These are phyloP conservation scores for Hyphochytrium catenoides DNA, from an alignment of 352 stramenopile species.

Conservation along the genomic window DNA sequence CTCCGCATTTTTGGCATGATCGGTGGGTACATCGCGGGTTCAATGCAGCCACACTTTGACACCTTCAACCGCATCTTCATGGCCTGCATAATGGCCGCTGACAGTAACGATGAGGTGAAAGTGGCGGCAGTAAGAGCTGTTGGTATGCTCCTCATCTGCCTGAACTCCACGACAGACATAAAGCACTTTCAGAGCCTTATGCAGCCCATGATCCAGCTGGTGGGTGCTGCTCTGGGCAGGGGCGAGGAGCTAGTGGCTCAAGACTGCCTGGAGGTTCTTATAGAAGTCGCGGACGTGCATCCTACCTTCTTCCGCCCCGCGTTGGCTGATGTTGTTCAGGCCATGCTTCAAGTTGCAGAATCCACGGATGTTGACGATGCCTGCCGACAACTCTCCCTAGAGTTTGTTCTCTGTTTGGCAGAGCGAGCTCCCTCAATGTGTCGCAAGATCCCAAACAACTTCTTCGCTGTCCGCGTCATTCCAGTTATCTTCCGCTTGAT, in stretches of 20 bases:
- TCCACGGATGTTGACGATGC: constrained; percentile 15
- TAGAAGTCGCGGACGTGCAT: constrained; percentile 44
- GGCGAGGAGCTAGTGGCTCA: constrained; percentile 37
- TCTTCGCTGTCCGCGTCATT: constrained; percentile 37
- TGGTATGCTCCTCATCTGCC: constrained; percentile 38
- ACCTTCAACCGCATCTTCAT: constrained; percentile 22
- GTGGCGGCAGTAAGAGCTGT: constrained; percentile 33
- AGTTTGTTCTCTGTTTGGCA: constrained; percentile 46
- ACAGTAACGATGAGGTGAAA: constrained; percentile 39
- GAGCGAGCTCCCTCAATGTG: constrained; percentile 33
- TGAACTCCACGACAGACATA: constrained; percentile 28
- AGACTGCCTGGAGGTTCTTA: constrained; percentile 48
- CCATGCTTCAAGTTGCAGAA: constrained; percentile 41
- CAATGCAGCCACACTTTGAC: constrained; percentile 14
- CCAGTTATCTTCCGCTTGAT: constrained; percentile 56
- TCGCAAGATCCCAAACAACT: constrained; percentile 37
- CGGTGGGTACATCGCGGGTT: constrained; percentile 28
- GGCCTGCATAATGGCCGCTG: constrained; percentile 19
- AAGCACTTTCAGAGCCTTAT: constrained; percentile 23
- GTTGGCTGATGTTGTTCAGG: constrained; percentile 26
- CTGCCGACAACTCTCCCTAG: constrained; percentile 48
- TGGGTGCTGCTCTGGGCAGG: constrained; percentile 23
- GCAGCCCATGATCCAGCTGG: constrained; percentile 21
- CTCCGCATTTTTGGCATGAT: constrained; percentile 51
- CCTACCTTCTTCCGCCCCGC: constrained; percentile 34